Evolutionary conservation across 2,329 filamentous ascomycete genomes (phyloP).

Genomic region (Alternaria metachromatica): DNA sequence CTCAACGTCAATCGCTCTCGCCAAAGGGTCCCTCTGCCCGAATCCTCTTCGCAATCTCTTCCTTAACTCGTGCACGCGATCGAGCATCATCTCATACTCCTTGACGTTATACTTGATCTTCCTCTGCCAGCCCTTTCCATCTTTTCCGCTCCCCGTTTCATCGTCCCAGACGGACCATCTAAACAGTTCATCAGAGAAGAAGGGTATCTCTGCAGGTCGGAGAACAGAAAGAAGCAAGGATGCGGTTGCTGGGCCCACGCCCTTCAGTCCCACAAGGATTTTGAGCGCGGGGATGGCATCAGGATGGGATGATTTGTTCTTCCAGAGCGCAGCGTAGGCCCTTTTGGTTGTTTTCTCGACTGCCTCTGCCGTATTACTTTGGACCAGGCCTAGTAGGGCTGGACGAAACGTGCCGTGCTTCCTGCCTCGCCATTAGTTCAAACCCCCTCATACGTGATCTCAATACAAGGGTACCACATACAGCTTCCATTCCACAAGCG

Average conservation of each 20-base stretch:
- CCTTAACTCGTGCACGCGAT: slow-evolving; percentile 37
- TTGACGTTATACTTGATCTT: slow-evolving; percentile 72
- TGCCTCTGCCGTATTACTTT: slow-evolving; percentile 63
- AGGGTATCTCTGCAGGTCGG: slow-evolving; percentile 66
- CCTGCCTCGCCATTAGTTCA: slow-evolving; percentile 28
- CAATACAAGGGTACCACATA: slow-evolving; percentile 8
- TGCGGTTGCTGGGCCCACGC: slow-evolving; percentile 80
- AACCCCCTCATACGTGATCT: background rate
- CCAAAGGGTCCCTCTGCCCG: slow-evolving; percentile 52
- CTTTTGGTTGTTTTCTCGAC: slow-evolving; percentile 59
- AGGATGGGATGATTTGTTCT: background rate
- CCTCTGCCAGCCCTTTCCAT: slow-evolving; percentile 55
- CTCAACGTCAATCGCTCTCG: slow-evolving; percentile 23
- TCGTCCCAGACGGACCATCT: slow-evolving; percentile 69
- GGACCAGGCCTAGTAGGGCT: slow-evolving; percentile 54
- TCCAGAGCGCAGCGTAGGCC: slow-evolving; percentile 53
- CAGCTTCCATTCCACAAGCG: slow-evolving; percentile 52
- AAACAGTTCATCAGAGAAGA: slow-evolving; percentile 83
- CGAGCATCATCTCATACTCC: slow-evolving; percentile 69
- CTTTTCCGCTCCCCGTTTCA: slow-evolving; percentile 30
- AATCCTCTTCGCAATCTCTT: slow-evolving; percentile 45
- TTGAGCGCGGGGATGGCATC: slow-evolving; percentile 53
- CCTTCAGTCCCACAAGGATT: slow-evolving; percentile 67
- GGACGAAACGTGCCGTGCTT: slow-evolving; percentile 61
- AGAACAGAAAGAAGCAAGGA: slow-evolving; percentile 74